phyloP scores from a whole-genome alignment of 2,329 filamentous ascomycete species.

The Epichloe gansuensis region DNA sequence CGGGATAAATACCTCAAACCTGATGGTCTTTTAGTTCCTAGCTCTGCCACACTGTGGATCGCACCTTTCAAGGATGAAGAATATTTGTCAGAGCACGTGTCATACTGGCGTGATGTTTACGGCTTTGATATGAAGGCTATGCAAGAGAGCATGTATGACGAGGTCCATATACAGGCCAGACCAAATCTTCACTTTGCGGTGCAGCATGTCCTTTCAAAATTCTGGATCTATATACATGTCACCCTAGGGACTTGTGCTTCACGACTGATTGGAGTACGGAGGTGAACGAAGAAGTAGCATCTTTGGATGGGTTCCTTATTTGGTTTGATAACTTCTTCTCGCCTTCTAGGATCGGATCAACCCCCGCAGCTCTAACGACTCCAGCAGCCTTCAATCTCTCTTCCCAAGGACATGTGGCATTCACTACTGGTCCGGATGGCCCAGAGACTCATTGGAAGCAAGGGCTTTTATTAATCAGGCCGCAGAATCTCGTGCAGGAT shows the following conservation, averaged over 20 bases:
- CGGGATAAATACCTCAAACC: constrained; percentile 74
- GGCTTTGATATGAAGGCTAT: constrained; percentile 91
- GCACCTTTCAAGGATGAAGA: constrained; percentile 69
- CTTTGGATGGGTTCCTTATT: constrained; percentile 74
- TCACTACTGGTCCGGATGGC: constrained; percentile 71
- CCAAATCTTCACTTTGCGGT: constrained; percentile 45
- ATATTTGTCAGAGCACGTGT: constrained; percentile 63
- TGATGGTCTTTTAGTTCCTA: constrained; percentile 74
- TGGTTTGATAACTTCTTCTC: constrained; percentile 96
- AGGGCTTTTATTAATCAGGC: constrained; percentile 58
- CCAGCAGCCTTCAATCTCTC: constrained; percentile 49
- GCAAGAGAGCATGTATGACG: constrained; percentile 69
- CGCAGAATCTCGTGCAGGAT: constrained; percentile 32
- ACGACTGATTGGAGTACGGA: constrained; percentile 51
- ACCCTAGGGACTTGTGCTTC: constrained; percentile 62
- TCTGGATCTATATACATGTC: constrained; percentile 64
- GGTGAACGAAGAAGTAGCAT: constrained; percentile 48
- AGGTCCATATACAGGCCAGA: constrained; percentile 66
- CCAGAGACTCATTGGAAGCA: constrained; percentile 86
- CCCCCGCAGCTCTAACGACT: constrained; percentile 38
- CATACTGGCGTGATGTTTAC: constrained; percentile 87
- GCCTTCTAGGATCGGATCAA: constrained; percentile 39
- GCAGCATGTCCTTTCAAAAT: constrained; percentile 54
- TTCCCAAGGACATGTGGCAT: constrained; percentile 54
- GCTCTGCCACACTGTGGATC: constrained; percentile 69